These are phyloP conservation scores for Ogataea methanolica DNA, from an alignment of 805 yeast species.

Conservation along the genomic window DNA sequence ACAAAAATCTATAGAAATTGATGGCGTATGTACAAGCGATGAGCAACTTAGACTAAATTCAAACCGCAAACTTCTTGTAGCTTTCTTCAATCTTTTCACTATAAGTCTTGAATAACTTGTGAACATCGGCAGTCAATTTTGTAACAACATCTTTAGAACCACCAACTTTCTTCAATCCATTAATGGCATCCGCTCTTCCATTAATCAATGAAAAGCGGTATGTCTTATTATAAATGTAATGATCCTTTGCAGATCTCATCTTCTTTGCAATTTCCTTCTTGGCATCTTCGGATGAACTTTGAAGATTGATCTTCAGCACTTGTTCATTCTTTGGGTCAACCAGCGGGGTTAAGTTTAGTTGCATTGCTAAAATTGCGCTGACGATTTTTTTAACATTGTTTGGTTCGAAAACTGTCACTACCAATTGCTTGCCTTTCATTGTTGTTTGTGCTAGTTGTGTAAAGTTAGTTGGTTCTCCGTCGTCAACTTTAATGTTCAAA, in stretches of 20 bases:
- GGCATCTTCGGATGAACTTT: slow-evolving; percentile 68
- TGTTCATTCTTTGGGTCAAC: slow-evolving; percentile 68
- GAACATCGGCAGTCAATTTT: slow-evolving; percentile 56
- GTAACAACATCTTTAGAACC: slow-evolving; percentile 52
- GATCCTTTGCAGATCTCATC: slow-evolving; percentile 64
- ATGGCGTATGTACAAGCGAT: background rate
- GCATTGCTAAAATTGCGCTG: slow-evolving; percentile 64
- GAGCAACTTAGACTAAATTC: background rate
- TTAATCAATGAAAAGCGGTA: slow-evolving; percentile 45
- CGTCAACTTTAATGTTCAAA: slow-evolving; percentile 45
- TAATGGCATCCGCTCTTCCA: slow-evolving; percentile 55
- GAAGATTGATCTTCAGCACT: slow-evolving; percentile 66
- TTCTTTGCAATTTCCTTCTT: slow-evolving; percentile 50
- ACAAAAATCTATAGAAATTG: too few species aligned
- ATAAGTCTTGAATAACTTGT: slow-evolving; percentile 64
- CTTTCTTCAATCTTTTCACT: slow-evolving; percentile 51
- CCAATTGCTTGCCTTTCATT: slow-evolving; percentile 60
- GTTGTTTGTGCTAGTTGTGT: slow-evolving; percentile 68
- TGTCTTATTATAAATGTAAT: slow-evolving; percentile 38
- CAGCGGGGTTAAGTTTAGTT: slow-evolving; percentile 76
- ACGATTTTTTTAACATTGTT: slow-evolving; percentile 62
- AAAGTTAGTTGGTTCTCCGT: slow-evolving; percentile 42
- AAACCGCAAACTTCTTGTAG: slow-evolving; percentile 31
- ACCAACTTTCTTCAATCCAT: slow-evolving; percentile 41
- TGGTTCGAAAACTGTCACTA: slow-evolving; percentile 87